Evolutionary conservation across 129 eudicot genomes (phyloP), one percentile per base, ranked within the genome.

Genomic region (Tagetes patula): DNA sequence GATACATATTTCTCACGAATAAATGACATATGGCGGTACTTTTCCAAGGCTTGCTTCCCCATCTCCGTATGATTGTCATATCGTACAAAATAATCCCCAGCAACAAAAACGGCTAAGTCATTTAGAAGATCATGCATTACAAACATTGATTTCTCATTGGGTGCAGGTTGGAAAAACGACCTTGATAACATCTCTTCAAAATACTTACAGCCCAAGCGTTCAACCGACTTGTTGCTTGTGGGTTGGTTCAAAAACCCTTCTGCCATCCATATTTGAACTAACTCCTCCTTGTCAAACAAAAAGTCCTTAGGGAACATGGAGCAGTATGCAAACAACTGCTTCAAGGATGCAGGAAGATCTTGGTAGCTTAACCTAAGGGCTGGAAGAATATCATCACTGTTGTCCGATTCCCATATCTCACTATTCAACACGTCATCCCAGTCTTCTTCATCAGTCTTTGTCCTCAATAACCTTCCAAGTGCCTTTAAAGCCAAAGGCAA

Each of bases 361-460:
- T 62, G 46, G 67, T 62, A 62, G 67, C 67, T 62, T 62, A 65
- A 20, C 50, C 53, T 65, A 65, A 65, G 70, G 50, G 70, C 53
- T 3, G 70, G 70, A 65, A 42, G 7, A 42, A 65, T 43, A 6
- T 10, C 39, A 14, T 65, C 53, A 5, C 2, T 14, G 3, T 8
- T 43, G 27, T 41, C 6, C 42, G 10, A 42, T 20, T 9, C 34
- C 69, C 70, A 42, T 65, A 65, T 65, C 53, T 65, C 70, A 42
- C 70, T 65, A 65, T 65, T 27, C 34, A 65, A 27, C 70, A 65
- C 70, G 3, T 42, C 49, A 32, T 42, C 50, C 70, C 70, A 65
- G 0, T 65, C 70, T 65, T 65, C 37, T 20, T 65, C 37, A 30
- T 65, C 36, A 13, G 9, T 42, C 45, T 65, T 65, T 8, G 38